Evolutionary conservation across 2,329 filamentous ascomycete genomes (phyloP), one percentile per base, ranked within the genome.

Genomic region (Talaromyces sp.): DNA sequence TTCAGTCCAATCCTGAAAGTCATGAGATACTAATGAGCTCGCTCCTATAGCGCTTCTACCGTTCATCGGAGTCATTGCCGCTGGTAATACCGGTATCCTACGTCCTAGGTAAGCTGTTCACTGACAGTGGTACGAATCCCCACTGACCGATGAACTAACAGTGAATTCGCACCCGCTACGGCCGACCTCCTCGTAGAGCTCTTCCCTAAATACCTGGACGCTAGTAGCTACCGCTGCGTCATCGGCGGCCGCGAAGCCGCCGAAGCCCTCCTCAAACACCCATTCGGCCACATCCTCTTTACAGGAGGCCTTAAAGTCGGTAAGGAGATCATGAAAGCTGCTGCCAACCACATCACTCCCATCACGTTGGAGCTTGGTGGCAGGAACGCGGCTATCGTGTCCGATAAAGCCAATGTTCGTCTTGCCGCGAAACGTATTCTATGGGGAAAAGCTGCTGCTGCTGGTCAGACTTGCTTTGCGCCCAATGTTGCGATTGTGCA

Each of bases 401-500:
- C 61, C 2, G 27, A 63, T 16, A 58, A 63, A 41, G 61, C 61
- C 7, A 63, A 63, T 58, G 61, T 63, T 9, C 61, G 54, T 27
- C 50, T 63, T 37, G 61, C 61, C 4, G 61, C 61, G 2, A 63
- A 63, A 48, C n/a, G 61, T 10, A 58, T 35, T 7, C 52, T 63
- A 2, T 63, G 61, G 61, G 39, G 24, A 0, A 63, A 63, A 37
- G 50, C 61, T 35, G 33, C 61, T n/a, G 33, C 50, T 57, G 61
- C 61, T 35, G 61, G 61, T 19, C 61, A 63, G 54, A 63, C 61
- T 7, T 63, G 61, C 27, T 63, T 63, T 47, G 61, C 61, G 27
- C 61, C 61, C n/a, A 63, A 58, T 58, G 61, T 63, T 63, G 50
- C 50, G 11, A 63, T 63, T 63, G 61, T 63, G 19, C 61, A 63